These are phyloP conservation scores for Phalaenopsis aphrodite DNA, from an alignment of 106 monocot genomes.

Conservation along the genomic window DNA sequence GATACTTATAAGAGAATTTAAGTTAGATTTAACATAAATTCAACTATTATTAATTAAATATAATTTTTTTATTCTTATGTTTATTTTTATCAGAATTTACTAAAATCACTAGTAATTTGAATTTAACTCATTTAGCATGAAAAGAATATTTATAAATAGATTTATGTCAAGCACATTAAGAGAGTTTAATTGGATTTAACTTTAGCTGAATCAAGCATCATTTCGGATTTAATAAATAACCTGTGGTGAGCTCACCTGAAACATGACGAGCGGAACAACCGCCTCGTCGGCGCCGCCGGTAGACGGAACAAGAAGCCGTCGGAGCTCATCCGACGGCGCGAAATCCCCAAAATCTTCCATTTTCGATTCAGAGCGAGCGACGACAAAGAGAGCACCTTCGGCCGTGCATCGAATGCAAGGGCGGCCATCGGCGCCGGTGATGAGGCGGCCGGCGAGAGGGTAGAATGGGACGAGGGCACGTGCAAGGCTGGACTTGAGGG, in stretches of 20 bases:
- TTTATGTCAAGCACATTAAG: too few species aligned
- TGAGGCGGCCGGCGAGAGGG: constrained; percentile 40
- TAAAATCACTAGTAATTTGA: too few species aligned
- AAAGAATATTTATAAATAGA: too few species aligned
- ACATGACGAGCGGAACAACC: constrained; percentile 14
- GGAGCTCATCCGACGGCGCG: constrained; percentile 26
- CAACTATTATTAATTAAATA: too few species aligned
- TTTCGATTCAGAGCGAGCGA: constrained; percentile 20
- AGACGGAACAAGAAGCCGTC: constrained; percentile 18
- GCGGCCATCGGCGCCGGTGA: constrained; percentile 9
- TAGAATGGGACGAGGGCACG: constrained; percentile 41
- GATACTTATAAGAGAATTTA: too few species aligned
- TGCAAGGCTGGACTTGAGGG: constrained; percentile 18
- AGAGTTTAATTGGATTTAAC: too few species aligned
- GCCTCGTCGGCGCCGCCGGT: constrained; percentile 1
- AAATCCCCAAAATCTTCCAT: constrained; percentile 46
- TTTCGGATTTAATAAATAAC: too few species aligned
- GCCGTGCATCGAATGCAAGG: constrained; percentile 49
- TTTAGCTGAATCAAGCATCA: too few species aligned
- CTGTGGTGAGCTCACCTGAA: constrained; percentile 22
- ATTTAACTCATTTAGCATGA: too few species aligned
- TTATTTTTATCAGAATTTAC: too few species aligned
- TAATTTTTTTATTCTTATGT: too few species aligned
- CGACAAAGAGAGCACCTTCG: constrained; percentile 46
- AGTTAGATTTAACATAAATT: too few species aligned